Evolutionary conservation across 495 filamentous ascomycete species (phyloP), one percentile per base, ranked within the genome.

Genomic region (Cercophora samala): DNA sequence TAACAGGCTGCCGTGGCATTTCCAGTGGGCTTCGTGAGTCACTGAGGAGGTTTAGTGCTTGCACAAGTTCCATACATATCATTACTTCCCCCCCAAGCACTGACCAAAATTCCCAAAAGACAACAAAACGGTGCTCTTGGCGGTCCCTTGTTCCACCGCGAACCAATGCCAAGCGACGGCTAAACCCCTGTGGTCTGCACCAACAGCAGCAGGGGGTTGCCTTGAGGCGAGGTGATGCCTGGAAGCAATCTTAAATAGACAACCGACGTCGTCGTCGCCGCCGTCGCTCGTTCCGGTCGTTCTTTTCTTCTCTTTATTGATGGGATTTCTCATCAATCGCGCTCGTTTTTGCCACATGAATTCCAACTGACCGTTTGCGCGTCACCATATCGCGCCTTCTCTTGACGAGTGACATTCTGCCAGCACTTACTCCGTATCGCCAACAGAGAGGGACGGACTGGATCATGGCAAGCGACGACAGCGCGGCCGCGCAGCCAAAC

Each of bases 201-300:
- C 8, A 19, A 46, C 11, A 17, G 29, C 25, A n/a, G n/a, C 5
- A 17, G 32, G 60, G 60, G 60, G 32, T 21, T 1, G 18, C 58
- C 24, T 15, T 24, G 5, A 5, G 58, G 5, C 5, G 11, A 18
- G 9, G 19, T 42, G 60, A 29, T 42, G 60, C 60, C 63, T 63
- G 19, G 53, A 60, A 64, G 64, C 68, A 69, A 69, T 69, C 42
- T 66, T 64, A 69, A 66, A 66, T 62, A 62, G 58, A 52, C 54
- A n/a, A n/a, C n/a, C n/a, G 59, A 51, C 59, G 55, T 51, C 18
- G 32, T 29, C 32, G 69, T 60, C 52, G 37, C 63, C 42, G 52
- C 9, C 46, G 22, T 22, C 46, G 22, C 15, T 59, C 64, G 23
- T 58, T 65, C 24, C 24, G 32, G 15, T 60, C 51, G n/a, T 42